Evolutionary conservation across 495 filamentous ascomycete species (phyloP).

Genomic region (Podospora comata): DNA sequence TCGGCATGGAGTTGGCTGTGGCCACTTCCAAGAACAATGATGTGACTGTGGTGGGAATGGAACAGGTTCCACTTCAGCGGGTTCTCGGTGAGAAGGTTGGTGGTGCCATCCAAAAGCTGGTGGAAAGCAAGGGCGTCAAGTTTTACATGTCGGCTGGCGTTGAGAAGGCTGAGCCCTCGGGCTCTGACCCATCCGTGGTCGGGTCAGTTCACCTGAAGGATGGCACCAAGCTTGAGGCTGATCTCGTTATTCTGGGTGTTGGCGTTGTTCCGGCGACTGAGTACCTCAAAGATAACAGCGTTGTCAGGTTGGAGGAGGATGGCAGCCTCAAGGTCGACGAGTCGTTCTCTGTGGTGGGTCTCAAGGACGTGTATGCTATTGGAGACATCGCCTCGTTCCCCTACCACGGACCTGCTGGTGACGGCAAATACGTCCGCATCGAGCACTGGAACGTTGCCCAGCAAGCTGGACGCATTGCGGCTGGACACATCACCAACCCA

Average conservation of each 20-base stretch:
- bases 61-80: conserved; percentile 78
- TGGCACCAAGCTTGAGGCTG: conserved; percentile 77
- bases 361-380: conserved; percentile 84
- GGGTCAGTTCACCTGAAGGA: conserved; percentile 83
- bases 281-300: conserved; percentile 71
- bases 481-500: conserved; percentile 66
- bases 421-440: conserved; percentile 66
- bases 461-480: conserved; percentile 78
- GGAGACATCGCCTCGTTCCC: conserved; percentile 96
- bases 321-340: conserved; percentile 77
- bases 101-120: conserved; percentile 66
- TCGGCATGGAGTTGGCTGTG: conserved; percentile 93
- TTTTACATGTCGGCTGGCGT: conserved; percentile 80
- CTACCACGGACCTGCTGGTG: conserved; percentile 83
- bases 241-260: conserved; percentile 86
- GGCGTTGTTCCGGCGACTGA: conserved; percentile 84
- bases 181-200: conserved; percentile 61
- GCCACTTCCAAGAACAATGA: conserved; percentile 67
- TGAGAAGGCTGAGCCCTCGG: conserved; percentile 71
- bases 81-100: conserved; percentile 83
- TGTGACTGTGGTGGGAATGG: conserved; percentile 93
- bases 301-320: conserved; percentile 68
- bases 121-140: conserved; percentile 83
- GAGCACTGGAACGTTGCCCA: conserved; percentile 99
- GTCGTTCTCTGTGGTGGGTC: conserved; percentile 66